These are phyloP conservation scores for Naganishia sp. DNA, from an alignment of 1,284 basidiomycete genomes.

Conservation along the genomic window DNA sequence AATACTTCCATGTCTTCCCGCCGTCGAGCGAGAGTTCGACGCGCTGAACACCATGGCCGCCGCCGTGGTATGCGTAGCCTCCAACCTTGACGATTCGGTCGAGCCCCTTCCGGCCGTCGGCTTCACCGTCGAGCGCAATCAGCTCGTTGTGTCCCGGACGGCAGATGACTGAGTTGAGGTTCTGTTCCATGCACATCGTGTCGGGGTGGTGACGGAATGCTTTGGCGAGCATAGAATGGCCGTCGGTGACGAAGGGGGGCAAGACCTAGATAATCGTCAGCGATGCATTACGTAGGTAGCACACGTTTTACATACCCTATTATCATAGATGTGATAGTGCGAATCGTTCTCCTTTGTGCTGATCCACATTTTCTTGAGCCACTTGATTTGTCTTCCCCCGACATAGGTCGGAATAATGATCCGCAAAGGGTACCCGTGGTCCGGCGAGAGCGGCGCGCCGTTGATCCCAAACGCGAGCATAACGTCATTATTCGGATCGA, in stretches of 20 bases:
- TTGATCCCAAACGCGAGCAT: slow-evolving; percentile 59
- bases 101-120: slow-evolving; percentile 9
- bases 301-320: slow-evolving; percentile 3
- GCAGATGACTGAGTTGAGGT: slow-evolving; percentile 34
- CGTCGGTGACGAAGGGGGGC: slow-evolving; percentile 34
- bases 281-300: too few relatives aligned
- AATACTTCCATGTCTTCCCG: slow-evolving; percentile 35
- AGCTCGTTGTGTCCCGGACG: slow-evolving; percentile 33
- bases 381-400: slow-evolving; percentile 76
- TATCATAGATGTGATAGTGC: slow-evolving; percentile 24
- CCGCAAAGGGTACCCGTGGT: slow-evolving; percentile 70
- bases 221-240: slow-evolving; percentile 33
- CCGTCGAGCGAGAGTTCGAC: slow-evolving; percentile 36
- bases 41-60: slow-evolving; percentile 29
- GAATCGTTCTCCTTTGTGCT: slow-evolving; percentile 23
- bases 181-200: slow-evolving; percentile 34
- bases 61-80: slow-evolving; percentile 34
- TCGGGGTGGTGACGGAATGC: slow-evolving; percentile 36
- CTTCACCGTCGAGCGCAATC: slow-evolving; percentile 29
- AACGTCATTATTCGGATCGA: slow-evolving; percentile 35
- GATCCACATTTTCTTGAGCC: slow-evolving; percentile 59
- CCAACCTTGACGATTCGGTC: slow-evolving; percentile 28
- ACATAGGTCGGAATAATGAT: slow-evolving; percentile 69
- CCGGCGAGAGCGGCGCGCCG: slow-evolving; percentile 61
- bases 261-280: slow-evolving; percentile 13